A percentile compares a stretch with the other conserved stretches of the same genome.
phyloP scores from a whole-genome alignment of 345 rosid species.

The Gossypium anomalum region DNA sequence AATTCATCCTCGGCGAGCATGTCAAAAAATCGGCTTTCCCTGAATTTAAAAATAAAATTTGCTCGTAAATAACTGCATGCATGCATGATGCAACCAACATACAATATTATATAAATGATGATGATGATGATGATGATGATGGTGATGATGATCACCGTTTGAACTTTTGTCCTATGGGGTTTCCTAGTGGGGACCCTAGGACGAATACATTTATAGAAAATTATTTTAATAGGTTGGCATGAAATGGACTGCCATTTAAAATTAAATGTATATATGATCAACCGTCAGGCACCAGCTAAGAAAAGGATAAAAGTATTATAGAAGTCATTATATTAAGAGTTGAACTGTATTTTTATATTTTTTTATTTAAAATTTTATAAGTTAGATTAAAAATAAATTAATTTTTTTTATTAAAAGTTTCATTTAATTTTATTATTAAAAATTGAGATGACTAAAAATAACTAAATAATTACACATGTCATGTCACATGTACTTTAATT shows the following conservation, averaged over 20 bases:
- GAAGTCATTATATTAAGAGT: too few species aligned
- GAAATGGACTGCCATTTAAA: background rate
- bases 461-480: too few species aligned
- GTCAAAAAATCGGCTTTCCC: slow-evolving; percentile 63
- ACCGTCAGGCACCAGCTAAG: background rate
- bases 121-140: background rate
- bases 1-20: slow-evolving; percentile 47
- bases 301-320: too few species aligned
- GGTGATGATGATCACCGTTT: background rate
- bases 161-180: slow-evolving; percentile 10
- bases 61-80: slow-evolving; percentile 17
- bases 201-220: background rate
- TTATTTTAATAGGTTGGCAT: background rate
- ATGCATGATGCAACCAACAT: slow-evolving; percentile 9
- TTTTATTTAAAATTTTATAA: too few species aligned
- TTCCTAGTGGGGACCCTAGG: background rate
- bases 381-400: too few species aligned
- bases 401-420: too few species aligned
- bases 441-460: rapidly evolving
- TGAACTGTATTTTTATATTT: too few species aligned
- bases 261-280: background rate
- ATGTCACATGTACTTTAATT: too few species aligned
- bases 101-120: too few species aligned
- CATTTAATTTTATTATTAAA: rapidly evolving
- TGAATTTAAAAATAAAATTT: slow-evolving; percentile 20